A percentile compares a stretch with the other conserved stretches of the same genome.
phyloP scores from a whole-genome alignment of 805 yeast genomes.

The Ogataea sp. region DNA sequence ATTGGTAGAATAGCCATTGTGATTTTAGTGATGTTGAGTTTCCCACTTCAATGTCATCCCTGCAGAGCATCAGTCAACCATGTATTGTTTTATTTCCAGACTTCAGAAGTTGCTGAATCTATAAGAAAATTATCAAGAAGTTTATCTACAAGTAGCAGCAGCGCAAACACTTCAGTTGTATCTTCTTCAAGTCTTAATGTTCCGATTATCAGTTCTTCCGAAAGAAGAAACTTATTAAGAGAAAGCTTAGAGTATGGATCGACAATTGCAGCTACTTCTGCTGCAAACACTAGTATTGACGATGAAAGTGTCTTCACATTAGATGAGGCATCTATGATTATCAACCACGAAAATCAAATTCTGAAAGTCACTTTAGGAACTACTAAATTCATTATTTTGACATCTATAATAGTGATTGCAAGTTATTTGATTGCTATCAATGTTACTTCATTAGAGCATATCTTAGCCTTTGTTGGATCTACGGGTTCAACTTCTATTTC shows the following conservation, averaged over 20 bases:
- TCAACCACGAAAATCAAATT: constrained; percentile 6
- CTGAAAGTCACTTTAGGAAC: constrained; percentile 7
- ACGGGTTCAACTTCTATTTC: constrained; percentile 92
- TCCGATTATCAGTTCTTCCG: constrained; percentile 2
- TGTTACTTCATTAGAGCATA: constrained; percentile 69
- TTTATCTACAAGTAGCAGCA: constrained; percentile 2
- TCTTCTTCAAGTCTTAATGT: constrained; percentile 4
- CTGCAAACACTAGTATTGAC: too few species aligned
- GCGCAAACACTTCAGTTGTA: not conserved
- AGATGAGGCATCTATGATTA: constrained; percentile 9
- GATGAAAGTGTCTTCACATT: constrained; percentile 8
- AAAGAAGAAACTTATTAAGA: constrained; percentile 5
- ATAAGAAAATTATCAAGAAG: constrained; percentile 14
- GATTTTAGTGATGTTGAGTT: constrained; percentile 72
- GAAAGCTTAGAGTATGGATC: not conserved
- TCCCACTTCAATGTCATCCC: constrained; percentile 87
- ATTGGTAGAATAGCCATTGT: constrained; percentile 78
- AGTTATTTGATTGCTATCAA: constrained; percentile 60
- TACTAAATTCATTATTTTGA: constrained; percentile 28
- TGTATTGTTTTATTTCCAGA: constrained; percentile 45
- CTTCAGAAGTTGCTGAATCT: constrained; percentile 13
- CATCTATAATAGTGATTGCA: constrained; percentile 35
- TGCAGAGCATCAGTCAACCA: constrained; percentile 77
- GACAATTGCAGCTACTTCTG: not conserved
- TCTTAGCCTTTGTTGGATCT: constrained; percentile 83